A percentile compares a stretch with the other conserved stretches of the same genome.
Conservation (phyloP, 2,329 filamentous ascomycete species). For the Achaetomium macrosporum region DNA sequence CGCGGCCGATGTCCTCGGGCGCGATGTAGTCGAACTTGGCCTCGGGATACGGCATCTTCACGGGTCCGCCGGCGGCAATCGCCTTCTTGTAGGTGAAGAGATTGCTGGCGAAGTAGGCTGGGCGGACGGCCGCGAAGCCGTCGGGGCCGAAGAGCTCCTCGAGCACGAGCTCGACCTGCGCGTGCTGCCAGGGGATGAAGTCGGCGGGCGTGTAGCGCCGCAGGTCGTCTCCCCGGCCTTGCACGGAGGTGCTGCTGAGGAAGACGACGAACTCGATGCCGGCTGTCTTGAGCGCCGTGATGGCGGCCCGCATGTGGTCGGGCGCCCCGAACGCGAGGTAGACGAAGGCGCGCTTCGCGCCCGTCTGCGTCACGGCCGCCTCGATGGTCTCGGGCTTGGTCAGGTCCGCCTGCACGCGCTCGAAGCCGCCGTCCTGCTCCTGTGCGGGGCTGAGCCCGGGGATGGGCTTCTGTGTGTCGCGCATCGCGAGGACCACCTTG, state of each 20-base stretch:
- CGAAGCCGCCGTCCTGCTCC: conserved; percentile 7
- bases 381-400: conserved; percentile 34
- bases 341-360: conserved; percentile 43
- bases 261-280: conserved; percentile 41
- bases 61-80: conserved; percentile 27
- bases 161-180: conserved; percentile 39
- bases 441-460: conserved; percentile 17
- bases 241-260: conserved; percentile 36
- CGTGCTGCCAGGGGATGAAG: conserved; percentile 37
- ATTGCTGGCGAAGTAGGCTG: conserved; percentile 42
- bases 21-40: conserved; percentile 35
- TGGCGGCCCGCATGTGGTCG: conserved; percentile 36
- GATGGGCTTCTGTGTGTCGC: conserved; percentile 39
- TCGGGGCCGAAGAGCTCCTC: conserved; percentile 35
- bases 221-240: conserved; percentile 20
- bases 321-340: conserved; percentile 33
- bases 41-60: conserved; percentile 29
- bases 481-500: conserved; percentile 43
- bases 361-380: conserved; percentile 35
- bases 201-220: conserved; percentile 26
- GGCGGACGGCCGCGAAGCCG: conserved; percentile 36
- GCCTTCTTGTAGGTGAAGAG: conserved; percentile 22
- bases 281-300: conserved; percentile 38
- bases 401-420: conserved; percentile 28
- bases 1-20: conserved; percentile 40